A percentile compares a stretch with the other conserved stretches of the same genome.
Conservation (phyloP, 2,329 filamentous ascomycete genomes). For the Colletotrichum lini region DNA sequence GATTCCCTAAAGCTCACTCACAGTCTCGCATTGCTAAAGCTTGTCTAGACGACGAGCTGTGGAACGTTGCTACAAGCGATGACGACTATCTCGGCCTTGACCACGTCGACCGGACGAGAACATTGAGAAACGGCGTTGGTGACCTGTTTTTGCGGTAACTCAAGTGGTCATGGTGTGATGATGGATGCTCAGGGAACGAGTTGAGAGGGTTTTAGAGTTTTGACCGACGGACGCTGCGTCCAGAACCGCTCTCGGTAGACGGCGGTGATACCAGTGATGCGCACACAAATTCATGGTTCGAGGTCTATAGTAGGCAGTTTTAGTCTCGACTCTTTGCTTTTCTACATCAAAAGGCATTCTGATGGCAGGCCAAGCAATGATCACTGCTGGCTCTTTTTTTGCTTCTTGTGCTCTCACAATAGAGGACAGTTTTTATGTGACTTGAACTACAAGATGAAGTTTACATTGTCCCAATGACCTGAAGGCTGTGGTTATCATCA, state of each 20-base stretch:
- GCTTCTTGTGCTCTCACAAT: conserved; percentile 9
- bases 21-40: conserved; percentile 2
- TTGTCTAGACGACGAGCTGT: conserved; percentile 70
- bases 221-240: conserved; percentile 24
- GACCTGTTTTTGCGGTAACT: conserved; percentile 72
- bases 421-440: conserved; percentile 36
- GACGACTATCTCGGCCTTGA: conserved; percentile 77
- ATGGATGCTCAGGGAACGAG: conserved; percentile 21
- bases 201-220: conserved; percentile 19
- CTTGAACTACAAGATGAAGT: conserved; percentile 15
- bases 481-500: neutral
- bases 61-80: conserved; percentile 64
- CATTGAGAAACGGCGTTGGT: conserved; percentile 71
- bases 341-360: conserved; percentile 23
- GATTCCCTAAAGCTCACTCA: conserved; percentile 47
- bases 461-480: neutral
- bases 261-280: conserved; percentile 10
- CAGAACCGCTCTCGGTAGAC: conserved; percentile 8
- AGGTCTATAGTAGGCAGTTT: conserved; percentile 14
- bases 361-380: conserved; percentile 30
- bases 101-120: conserved; percentile 73
- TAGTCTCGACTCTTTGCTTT: conserved; percentile 22
- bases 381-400: conserved; percentile 24
- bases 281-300: conserved; percentile 10
- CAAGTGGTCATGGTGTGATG: neutral